These are phyloP conservation scores for Penicillium italicum DNA, from an alignment of 2,329 filamentous ascomycete genomes.

Conservation along the genomic window DNA sequence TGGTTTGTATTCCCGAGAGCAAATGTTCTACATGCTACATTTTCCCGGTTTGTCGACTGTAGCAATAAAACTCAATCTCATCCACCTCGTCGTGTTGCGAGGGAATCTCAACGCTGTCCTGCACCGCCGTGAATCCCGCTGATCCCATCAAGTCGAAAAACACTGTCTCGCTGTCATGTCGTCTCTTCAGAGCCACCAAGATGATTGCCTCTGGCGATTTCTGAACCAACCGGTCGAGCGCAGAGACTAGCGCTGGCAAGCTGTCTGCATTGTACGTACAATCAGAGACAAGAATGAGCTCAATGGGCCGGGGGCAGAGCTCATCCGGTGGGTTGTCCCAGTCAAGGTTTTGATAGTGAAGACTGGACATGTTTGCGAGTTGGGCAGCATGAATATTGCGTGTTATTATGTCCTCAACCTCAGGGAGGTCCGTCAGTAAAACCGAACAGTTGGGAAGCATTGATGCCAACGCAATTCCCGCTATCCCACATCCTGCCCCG, in stretches of 20 bases:
- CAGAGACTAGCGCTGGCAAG: slow-evolving; percentile 59
- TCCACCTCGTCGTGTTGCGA: slow-evolving; percentile 35
- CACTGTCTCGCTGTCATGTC: slow-evolving; percentile 62
- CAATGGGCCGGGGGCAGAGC: slow-evolving; percentile 41
- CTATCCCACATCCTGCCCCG: slow-evolving; percentile 66
- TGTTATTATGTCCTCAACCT: slow-evolving; percentile 59
- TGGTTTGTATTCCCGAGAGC: background rate
- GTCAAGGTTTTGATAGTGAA: slow-evolving; percentile 55
- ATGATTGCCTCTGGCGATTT: slow-evolving; percentile 51
- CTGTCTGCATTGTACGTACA: slow-evolving; percentile 72
- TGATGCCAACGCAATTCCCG: slow-evolving; percentile 61
- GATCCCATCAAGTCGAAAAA: slow-evolving; percentile 62
- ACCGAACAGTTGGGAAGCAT: slow-evolving; percentile 52
- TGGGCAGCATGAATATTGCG: slow-evolving; percentile 52
- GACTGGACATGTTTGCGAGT: slow-evolving; percentile 41
- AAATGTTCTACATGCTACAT: background rate
- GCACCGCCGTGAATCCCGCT: slow-evolving; percentile 34
- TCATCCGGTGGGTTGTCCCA: slow-evolving; percentile 58
- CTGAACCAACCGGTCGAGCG: slow-evolving; percentile 49
- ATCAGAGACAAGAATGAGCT: slow-evolving; percentile 64
- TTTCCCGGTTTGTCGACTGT: slow-evolving; percentile 17
- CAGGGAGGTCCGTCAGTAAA: slow-evolving; percentile 62
- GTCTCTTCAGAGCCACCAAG: slow-evolving; percentile 62
- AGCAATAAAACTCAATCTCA: slow-evolving; percentile 40
- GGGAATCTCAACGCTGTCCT: slow-evolving; percentile 36